Evolutionary conservation across 108 stramenopile genomes (phyloP).

Genomic region (Pseudonitzschia multistriata): DNA sequence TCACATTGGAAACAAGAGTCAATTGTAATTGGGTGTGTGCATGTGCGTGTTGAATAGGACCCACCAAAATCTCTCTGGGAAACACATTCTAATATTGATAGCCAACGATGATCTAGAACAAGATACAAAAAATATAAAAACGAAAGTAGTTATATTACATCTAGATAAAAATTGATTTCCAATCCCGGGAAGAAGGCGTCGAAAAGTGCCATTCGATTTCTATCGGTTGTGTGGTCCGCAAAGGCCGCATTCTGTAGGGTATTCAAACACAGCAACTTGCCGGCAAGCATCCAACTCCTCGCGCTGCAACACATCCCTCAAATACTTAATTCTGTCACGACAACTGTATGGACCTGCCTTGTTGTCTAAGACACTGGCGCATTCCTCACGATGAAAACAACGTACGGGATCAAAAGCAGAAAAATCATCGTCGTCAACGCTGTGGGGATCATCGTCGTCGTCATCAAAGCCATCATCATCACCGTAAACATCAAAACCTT

Average conservation of each 20-base stretch:
- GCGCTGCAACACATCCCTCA: conserved; percentile 37
- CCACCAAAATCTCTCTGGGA: no score
- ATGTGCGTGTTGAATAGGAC: no score
- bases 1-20: no score
- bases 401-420: background rate
- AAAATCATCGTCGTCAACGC: background rate
- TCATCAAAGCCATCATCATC: background rate
- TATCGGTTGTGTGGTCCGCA: conserved; percentile 37
- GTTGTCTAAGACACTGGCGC: conserved; percentile 44
- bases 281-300: conserved; percentile 48
- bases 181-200: no score
- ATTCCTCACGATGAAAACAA: conserved; percentile 52
- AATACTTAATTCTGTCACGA: conserved; percentile 53
- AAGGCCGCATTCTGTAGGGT: conserved; percentile 36
- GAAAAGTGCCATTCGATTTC: no score
- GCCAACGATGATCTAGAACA: no score
- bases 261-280: conserved; percentile 51
- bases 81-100: no score
- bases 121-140: no score
- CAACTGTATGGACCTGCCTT: conserved; percentile 52
- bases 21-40: no score
- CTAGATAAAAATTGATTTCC: no score
- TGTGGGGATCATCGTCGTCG: background rate
- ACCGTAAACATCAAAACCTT: no score
- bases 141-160: no score